These are phyloP conservation scores for Wallacemonas sp. DNA, from an alignment of 208 protist species.

Conservation along the genomic window DNA sequence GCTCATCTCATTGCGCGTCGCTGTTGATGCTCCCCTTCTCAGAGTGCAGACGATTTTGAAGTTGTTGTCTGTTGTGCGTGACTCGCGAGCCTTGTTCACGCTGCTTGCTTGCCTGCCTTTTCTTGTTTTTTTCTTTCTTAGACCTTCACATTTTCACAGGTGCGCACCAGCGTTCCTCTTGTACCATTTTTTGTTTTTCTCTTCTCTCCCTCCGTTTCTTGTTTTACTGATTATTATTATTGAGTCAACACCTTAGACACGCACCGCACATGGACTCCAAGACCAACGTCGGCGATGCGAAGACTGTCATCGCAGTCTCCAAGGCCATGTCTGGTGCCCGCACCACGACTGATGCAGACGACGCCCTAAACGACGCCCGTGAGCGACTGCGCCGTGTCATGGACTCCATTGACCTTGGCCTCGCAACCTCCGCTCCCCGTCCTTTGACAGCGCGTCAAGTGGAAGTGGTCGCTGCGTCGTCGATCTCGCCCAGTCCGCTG, in stretches of 20 bases:
- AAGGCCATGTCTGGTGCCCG: slow-evolving; percentile 9
- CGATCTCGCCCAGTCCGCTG: too few species aligned
- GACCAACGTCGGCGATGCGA: too few species aligned
- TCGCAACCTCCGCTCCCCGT: slow-evolving; percentile 13
- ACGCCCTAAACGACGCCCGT: slow-evolving; percentile 27
- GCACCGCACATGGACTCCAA: not conserved
- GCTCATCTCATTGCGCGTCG: too few species aligned
- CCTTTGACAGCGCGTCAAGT: too few species aligned
- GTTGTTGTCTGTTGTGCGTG: too few species aligned
- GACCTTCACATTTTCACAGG: too few species aligned
- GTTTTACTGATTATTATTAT: not conserved
- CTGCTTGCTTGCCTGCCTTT: slow-evolving; percentile 3
- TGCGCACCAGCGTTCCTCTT: too few species aligned
- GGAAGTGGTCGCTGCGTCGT: too few species aligned
- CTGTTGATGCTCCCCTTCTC: too few species aligned
- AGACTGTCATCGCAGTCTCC: not conserved
- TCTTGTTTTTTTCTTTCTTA: not conserved
- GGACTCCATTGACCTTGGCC: slow-evolving; percentile 47
- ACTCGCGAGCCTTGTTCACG: too few species aligned
- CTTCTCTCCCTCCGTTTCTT: slow-evolving; percentile 2
- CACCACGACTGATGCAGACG: not conserved
- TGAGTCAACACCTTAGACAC: not conserved
- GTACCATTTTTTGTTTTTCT: not conserved
- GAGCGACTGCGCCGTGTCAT: slow-evolving; percentile 50
- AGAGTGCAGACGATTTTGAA: too few species aligned